Evolutionary conservation across 2,329 filamentous ascomycete genomes (phyloP).

Genomic region (Didymella pomorum): DNA sequence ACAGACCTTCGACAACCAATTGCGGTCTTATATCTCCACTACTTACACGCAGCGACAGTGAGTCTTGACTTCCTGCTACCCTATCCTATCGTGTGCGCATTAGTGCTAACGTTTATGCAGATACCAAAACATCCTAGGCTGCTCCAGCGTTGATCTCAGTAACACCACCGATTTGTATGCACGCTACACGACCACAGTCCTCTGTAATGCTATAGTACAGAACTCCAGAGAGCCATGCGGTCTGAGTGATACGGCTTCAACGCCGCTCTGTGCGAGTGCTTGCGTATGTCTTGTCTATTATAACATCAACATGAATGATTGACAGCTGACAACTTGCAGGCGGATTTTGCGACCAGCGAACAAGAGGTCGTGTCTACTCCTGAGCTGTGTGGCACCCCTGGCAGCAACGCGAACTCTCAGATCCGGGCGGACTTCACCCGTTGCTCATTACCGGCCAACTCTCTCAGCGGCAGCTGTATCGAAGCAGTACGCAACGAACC

Average conservation of each 20-base stretch:
- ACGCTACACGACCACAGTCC: conserved; percentile 87
- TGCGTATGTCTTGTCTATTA: conserved; percentile 67
- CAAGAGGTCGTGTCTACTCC: conserved; percentile 80
- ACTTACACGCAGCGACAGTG: conserved; percentile 82
- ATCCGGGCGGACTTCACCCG: conserved; percentile 93
- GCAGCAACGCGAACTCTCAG: conserved; percentile 71
- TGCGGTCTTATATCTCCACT: conserved; percentile 76
- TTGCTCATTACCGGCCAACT: conserved; percentile 82
- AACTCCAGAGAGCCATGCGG: conserved; percentile 78
- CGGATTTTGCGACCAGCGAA: conserved; percentile 87
- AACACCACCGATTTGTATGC: conserved; percentile 87
- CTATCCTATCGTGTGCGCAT: conserved; percentile 10
- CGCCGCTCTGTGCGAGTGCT: conserved; percentile 85
- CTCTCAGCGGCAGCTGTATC: conserved; percentile 79
- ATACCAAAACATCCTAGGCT: conserved; percentile 83
- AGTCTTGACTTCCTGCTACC: conserved; percentile 39
- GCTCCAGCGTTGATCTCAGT: conserved; percentile 75
- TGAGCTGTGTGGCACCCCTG: conserved; percentile 73
- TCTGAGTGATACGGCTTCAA: conserved; percentile 69
- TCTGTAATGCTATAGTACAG: conserved; percentile 95
- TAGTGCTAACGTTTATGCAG: conserved; percentile 60
- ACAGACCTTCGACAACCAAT: conserved; percentile 76
- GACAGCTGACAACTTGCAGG: conserved; percentile 58
- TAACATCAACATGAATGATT: background rate
- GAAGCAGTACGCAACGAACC: conserved; percentile 80